Evolutionary conservation across 257 asterid genomes (phyloP).

Genomic region (Rehmannia glutinosa): DNA sequence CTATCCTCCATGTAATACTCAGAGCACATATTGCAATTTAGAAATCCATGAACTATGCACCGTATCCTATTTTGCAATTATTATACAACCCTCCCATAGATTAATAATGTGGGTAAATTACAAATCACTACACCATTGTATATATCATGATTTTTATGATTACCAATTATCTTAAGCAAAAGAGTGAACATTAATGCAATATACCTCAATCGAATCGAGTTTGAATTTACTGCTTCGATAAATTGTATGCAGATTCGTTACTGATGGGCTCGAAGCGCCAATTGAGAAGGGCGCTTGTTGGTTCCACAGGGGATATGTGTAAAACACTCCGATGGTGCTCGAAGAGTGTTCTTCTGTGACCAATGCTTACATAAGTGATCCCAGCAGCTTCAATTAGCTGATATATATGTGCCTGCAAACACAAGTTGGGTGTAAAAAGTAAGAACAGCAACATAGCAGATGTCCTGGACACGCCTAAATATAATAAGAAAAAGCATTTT

Average conservation of each 20-base stretch:
- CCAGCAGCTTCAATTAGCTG: conserved; percentile 49
- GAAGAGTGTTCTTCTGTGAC: conserved; percentile 53
- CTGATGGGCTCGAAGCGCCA: conserved; percentile 48
- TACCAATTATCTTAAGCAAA: not conserved
- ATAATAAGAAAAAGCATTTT: not conserved
- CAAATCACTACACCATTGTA: not conserved
- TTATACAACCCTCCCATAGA: not conserved
- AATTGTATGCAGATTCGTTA: conserved; percentile 20
- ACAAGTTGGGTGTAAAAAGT: conserved; percentile 16
- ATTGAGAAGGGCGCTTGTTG: conserved; percentile 20
- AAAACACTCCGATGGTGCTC: conserved; percentile 42
- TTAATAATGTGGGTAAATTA: too few species aligned
- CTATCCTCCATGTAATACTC: not conserved
- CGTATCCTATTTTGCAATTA: not conserved
- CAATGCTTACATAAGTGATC: conserved; percentile 57
- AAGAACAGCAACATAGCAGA: conserved; percentile 1
- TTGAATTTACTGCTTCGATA: conserved; percentile 21
- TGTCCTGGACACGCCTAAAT: not conserved
- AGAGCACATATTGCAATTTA: not conserved
- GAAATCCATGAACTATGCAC: not conserved
- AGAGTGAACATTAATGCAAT: not conserved
- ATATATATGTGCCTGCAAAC: conserved; percentile 56
- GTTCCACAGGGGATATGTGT: conserved; percentile 41
- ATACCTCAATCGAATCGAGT: not conserved
- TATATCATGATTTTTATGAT: too few species aligned